Base-by-base conservation (phyloP, 352 stramenopile genomes). In the Pythium brassicae region DNA sequence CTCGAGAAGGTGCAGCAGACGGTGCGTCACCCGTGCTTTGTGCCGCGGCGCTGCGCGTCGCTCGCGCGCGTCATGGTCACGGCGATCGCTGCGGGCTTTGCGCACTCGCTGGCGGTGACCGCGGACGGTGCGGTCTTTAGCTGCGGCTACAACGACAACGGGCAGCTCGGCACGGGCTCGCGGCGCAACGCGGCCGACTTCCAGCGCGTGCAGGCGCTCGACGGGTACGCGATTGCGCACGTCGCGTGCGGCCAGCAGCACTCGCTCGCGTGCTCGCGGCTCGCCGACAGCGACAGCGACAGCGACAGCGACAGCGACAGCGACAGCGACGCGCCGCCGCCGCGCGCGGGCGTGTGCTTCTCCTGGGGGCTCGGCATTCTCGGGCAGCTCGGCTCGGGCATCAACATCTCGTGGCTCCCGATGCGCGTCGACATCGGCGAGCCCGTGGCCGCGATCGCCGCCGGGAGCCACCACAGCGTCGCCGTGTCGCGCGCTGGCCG, bases 141-240 rank as follows among this genome's bases (percentile, higher is more conserved):
- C 54, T 93, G 83, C 39, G 83, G 83, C 17, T 93, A 93, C 80
- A 93, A 93, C 51, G 83, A 93, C 61, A 89, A 87, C 53, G 80
- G 83, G 12, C 83, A 93, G 54, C 62, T 93, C 3, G 83, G 83
- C 8, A 65, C 82, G 3, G 80, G 80, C 29, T 82, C 78, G 48
- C 65, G 78, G 34, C 78, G 79, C 53, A 88, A 89, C 54, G 71
- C 79, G 46, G 69, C 80, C 15, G 66, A 84, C 23, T 93, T 93
- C 51, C 57, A 71, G 42, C 65, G 34, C 5, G 78, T 93, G 15
- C 48, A 59, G 22, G 74, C 73, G 23, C 59, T 93, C 20, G 67
- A 78, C 6, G 66, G 59, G 8, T 74, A 69, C 23, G 76, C 76
- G 40, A 82, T 91, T 52, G 63, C 75, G 8, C 61, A 89, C 25